phyloP scores from a whole-genome alignment of 441 rosid genomes.

The Raphanus hybrid region DNA sequence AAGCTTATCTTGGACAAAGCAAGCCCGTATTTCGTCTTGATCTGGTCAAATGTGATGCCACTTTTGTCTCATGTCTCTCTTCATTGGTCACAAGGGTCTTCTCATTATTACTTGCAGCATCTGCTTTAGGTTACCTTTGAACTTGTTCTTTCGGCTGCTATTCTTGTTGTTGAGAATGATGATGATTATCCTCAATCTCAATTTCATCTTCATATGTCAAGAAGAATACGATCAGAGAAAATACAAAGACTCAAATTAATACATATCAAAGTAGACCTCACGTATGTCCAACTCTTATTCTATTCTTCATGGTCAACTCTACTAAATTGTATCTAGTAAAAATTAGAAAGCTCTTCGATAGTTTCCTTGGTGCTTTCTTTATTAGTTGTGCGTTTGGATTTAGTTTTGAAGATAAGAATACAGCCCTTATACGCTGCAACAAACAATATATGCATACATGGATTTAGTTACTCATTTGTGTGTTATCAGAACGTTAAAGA shows the following conservation, averaged over 20 bases:
- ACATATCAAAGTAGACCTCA: conserved; percentile 34
- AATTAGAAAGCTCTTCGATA: conserved; percentile 61
- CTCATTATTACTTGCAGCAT: conserved; percentile 65
- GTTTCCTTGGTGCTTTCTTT: conserved; percentile 71
- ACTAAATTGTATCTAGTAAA: conserved; percentile 57
- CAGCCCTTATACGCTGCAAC: conserved; percentile 44
- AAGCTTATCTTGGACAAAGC: conserved; percentile 55
- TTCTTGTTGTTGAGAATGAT: neutral
- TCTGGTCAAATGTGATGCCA: conserved; percentile 66
- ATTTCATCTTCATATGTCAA: conserved; percentile 67
- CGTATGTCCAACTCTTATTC: conserved; percentile 62
- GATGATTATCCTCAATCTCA: conserved; percentile 57
- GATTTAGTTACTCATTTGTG: conserved; percentile 8
- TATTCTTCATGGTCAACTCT: conserved; percentile 48
- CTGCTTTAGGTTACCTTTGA: conserved; percentile 76
- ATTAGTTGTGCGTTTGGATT: conserved; percentile 52
- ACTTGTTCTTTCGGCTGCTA: conserved; percentile 69
- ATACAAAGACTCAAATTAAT: neutral
- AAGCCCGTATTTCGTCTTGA: conserved; percentile 13
- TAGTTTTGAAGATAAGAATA: conserved; percentile 60
- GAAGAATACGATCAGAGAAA: neutral
- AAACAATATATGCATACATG: conserved; percentile 13
- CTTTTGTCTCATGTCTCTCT: conserved; percentile 61
- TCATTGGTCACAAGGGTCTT: conserved; percentile 54
- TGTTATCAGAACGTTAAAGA: neutral